Conservation (phyloP, 2,329 filamentous ascomycete genomes). For the Claviceps paspali region DNA sequence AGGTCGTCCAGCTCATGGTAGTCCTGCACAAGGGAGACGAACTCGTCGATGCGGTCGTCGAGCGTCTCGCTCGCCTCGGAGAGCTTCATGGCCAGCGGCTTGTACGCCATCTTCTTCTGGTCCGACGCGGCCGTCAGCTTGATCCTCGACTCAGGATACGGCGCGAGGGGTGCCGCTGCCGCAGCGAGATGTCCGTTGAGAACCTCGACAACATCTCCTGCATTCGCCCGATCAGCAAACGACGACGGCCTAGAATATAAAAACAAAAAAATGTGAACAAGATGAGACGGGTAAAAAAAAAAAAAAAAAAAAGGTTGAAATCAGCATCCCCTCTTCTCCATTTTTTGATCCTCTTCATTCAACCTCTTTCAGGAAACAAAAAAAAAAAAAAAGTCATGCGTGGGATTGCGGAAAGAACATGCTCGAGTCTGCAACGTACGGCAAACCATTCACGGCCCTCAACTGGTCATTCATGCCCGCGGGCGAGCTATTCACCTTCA, state of each 20-base stretch:
- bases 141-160: slow-evolving; percentile 61
- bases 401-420: no score
- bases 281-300: no score
- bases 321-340: no score
- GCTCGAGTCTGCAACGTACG: no score
- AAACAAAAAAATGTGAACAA: no score
- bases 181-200: slow-evolving; percentile 61
- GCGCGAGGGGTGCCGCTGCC: slow-evolving; percentile 54
- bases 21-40: slow-evolving; percentile 56
- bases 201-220: slow-evolving; percentile 69
- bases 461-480: slow-evolving; percentile 19
- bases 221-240: slow-evolving; percentile 63
- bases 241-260: slow-evolving; percentile 9
- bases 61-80: slow-evolving; percentile 85
- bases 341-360: no score
- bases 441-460: slow-evolving; percentile 14
- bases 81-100: slow-evolving; percentile 86
- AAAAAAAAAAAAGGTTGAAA: no score
- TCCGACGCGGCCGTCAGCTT: slow-evolving; percentile 78
- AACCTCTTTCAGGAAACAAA: no score
- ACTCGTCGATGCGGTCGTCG: slow-evolving; percentile 90
- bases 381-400: neutral
- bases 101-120: slow-evolving; percentile 80
- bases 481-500: slow-evolving; percentile 19
- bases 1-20: slow-evolving; percentile 62